phyloP scores from a whole-genome alignment of 495 filamentous ascomycete species.

The Geoglossum glabrum region DNA sequence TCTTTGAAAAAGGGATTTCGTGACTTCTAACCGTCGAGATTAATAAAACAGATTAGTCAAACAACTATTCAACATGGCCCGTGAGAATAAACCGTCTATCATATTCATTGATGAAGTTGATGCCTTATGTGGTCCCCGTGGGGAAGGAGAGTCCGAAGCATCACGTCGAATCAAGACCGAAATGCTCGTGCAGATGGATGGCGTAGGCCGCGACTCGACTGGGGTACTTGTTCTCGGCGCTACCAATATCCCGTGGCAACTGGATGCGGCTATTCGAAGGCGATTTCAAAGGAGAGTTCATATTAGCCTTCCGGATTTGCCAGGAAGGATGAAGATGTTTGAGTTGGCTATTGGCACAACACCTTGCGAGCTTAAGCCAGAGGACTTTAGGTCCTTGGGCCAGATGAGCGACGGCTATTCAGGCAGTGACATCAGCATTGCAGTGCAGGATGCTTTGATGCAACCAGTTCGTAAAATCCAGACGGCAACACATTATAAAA shows the following conservation, averaged over 20 bases:
- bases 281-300: constrained; percentile 94
- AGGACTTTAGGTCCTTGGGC: constrained; percentile 62
- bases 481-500: constrained; percentile 95
- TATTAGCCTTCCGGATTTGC: constrained; percentile 74
- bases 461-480: constrained; percentile 94
- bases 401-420: constrained; percentile 82
- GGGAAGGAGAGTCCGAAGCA: constrained; percentile 94
- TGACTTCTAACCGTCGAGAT: not conserved
- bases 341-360: constrained; percentile 81
- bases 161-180: constrained; percentile 96
- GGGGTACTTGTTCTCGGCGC: constrained; percentile 91
- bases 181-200: constrained; percentile 97
- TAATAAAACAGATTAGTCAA: constrained; percentile 55
- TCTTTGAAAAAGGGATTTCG: not conserved
- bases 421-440: constrained; percentile 88
- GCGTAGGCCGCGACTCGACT: constrained; percentile 82
- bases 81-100: constrained; percentile 94
- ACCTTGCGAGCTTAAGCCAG: constrained; percentile 58
- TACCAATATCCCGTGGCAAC: constrained; percentile 98
- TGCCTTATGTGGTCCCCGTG: constrained; percentile 84
- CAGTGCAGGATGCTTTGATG: constrained; percentile 94
- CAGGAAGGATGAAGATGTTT: constrained; percentile 91
- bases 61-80: constrained; percentile 91
- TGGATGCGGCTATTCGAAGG: constrained; percentile 91
- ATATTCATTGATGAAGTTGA: constrained; percentile 99